Percentiles rank a stretch among this genome's conserved stretches.
Conservation (phyloP, 1,284 basidiomycete genomes). For the Austroboletus novae-zelandiae region DNA sequence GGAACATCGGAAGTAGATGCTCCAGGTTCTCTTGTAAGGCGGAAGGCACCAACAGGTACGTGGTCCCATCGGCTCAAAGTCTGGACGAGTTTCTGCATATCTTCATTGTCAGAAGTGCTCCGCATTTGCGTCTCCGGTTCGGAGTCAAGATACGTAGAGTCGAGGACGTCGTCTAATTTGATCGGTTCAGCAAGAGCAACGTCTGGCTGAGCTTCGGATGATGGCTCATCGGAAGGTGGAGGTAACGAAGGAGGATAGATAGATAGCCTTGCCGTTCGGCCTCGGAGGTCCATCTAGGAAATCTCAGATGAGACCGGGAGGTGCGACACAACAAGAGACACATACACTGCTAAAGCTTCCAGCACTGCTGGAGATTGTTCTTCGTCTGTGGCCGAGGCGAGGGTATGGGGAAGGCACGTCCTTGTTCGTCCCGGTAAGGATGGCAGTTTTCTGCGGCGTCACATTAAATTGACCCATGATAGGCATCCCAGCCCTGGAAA, state of each 20-base stretch:
- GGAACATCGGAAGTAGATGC: conserved; percentile 28
- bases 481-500: conserved; percentile 38
- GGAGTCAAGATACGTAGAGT: conserved; percentile 62
- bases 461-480: conserved; percentile 53
- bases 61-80: conserved; percentile 66
- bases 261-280: conserved; percentile 36
- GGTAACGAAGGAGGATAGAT: conserved; percentile 26
- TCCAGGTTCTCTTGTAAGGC: conserved; percentile 53
- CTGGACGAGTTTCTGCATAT: conserved; percentile 30
- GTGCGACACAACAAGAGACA: conserved; percentile 9
- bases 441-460: conserved; percentile 41
- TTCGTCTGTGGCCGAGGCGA: conserved; percentile 39
- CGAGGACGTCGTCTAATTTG: conserved; percentile 77
- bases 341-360: conserved; percentile 39
- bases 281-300: conserved; percentile 34
- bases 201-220: conserved; percentile 35
- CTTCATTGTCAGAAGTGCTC: conserved; percentile 32
- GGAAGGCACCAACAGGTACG: conserved; percentile 71
- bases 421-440: conserved; percentile 57
- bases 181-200: conserved; percentile 51
- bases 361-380: conserved; percentile 31
- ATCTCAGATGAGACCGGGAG: conserved; percentile 8
- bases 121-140: conserved; percentile 41
- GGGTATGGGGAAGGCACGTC: conserved; percentile 68
- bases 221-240: conserved; percentile 34